Evolutionary conservation across 2,329 filamentous ascomycete species (phyloP).

Genomic region (Ascochyta koolunga): DNA sequence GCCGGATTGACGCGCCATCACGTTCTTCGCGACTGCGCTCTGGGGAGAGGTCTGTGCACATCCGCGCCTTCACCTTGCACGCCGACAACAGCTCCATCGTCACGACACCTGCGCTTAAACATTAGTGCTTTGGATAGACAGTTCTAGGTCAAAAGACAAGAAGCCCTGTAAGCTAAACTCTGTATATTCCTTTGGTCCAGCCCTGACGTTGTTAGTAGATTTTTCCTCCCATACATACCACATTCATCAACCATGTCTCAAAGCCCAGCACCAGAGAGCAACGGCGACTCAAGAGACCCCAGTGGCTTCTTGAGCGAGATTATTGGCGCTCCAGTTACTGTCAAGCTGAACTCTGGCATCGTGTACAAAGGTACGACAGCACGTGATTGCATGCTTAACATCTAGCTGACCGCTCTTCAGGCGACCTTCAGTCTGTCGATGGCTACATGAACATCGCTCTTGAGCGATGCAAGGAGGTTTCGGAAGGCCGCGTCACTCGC

Average conservation of each 20-base stretch:
- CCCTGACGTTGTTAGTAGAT: conserved; percentile 1
- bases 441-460: conserved; percentile 99
- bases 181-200: too few relatives aligned
- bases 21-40: conserved; percentile 30
- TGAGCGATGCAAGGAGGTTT: conserved; percentile 91
- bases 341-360: conserved; percentile 98
- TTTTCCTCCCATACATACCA: conserved; percentile 2
- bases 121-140: not conserved
- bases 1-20: conserved; percentile 39
- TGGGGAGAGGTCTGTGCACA: conserved; percentile 30
- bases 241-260: conserved; percentile 25
- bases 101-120: not conserved
- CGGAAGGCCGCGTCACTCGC: conserved; percentile 81
- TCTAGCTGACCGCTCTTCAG: conserved; percentile 54
- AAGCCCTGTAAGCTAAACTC: not conserved
- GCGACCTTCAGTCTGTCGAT: conserved; percentile 94
- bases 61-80: conserved; percentile 1
- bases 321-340: conserved; percentile 89
- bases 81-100: not conserved
- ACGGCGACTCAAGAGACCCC: conserved; percentile 82
- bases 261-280: conserved; percentile 61
- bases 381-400: not conserved
- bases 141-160: not conserved
- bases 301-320: conserved; percentile 93
- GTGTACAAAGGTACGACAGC: conserved; percentile 82